Evolutionary conservation across 108 stramenopile genomes (phyloP).

Genomic region (Ochromonas danica): DNA sequence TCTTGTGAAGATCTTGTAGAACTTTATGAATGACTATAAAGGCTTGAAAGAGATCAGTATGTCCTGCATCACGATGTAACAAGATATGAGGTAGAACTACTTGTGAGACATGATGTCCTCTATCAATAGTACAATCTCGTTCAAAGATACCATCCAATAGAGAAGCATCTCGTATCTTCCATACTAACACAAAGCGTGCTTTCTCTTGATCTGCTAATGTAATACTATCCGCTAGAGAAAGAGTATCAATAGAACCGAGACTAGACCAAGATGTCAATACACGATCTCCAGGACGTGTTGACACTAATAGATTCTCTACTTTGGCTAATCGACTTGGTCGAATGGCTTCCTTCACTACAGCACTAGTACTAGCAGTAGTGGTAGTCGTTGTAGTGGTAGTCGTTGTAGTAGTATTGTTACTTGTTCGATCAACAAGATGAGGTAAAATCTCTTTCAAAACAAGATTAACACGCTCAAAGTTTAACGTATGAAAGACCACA

Average conservation of each 20-base stretch:
- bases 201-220: neutral
- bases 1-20: neutral
- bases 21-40: neutral
- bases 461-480: neutral
- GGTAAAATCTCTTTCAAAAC: neutral
- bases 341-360: neutral
- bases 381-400: neutral
- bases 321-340: neutral
- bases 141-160: neutral
- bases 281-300: neutral
- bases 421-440: neutral
- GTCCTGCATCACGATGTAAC: neutral
- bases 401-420: neutral
- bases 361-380: neutral
- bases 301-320: neutral
- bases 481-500: conserved; percentile 20
- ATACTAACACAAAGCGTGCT: neutral
- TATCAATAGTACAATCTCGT: neutral
- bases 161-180: neutral
- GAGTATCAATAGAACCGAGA: neutral
- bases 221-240: neutral
- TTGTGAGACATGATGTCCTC: neutral
- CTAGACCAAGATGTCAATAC: neutral
- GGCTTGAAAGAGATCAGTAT: neutral
- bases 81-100: neutral